Evolutionary conservation across 257 asterid genomes (phyloP), one percentile per base, ranked within the genome.

Genomic region (Nicotiana attenuata): DNA sequence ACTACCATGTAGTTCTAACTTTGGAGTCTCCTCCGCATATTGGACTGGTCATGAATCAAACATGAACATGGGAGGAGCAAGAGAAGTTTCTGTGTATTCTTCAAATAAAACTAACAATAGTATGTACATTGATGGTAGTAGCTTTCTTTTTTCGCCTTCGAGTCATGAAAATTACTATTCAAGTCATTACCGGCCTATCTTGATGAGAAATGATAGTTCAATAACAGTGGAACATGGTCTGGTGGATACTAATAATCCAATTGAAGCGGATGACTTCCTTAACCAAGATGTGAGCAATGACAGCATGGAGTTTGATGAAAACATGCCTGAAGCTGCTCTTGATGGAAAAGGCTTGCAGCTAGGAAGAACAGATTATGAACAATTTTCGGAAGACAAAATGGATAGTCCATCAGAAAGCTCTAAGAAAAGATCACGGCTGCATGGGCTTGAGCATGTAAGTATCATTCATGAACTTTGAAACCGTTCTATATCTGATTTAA

Each of bases 361-460:
- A 4, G 82, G 55, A 28, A 81, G 59, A 65, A 76, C 38, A 26
- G 65, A 81, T 15, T 66, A 66, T 45, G 84, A 77, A 80, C 19
- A 73, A 61, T 69, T 77, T 55, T 29, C 55, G 14, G 88, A 82
- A 38, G 86, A 87, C 11, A 77, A 76, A 77, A 38, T 59, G 56
- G 63, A n/a, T 61, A 38, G 60, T 86, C 83, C 84, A 64, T 68
- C 83, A 3, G 82, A 82, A 56, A 76, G 78, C 56, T 81, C 87
- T 53, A 92, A 85, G 90, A 92, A 90, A 88, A 85, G 94, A 84
- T 71, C 91, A 11, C 85, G 86, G 35, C 3, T 56, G 56, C 79
- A 73, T 47, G 61, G 16, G 11, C 88, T 84, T 67, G 71, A 63
- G 14, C 85, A 85, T 66, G 86, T 87, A 56, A 65, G 79, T 47